Conservation (phyloP, 176 grass and related monocot species). For the Pontederia crassipes region DNA sequence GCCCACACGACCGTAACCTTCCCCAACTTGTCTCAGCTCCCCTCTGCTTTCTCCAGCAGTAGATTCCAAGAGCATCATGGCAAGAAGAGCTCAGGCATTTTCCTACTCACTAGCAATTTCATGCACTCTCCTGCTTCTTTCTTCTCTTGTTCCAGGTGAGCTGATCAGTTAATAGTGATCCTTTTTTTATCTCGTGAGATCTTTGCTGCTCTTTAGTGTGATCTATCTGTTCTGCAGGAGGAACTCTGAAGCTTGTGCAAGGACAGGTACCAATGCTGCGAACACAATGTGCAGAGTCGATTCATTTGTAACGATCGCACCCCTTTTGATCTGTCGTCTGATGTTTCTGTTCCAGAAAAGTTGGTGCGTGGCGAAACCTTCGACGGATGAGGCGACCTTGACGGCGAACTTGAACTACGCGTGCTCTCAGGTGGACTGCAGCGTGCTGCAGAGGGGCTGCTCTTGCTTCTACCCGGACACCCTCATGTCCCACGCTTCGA, state of each 20-base stretch:
- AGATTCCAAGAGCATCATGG: too few relatives aligned
- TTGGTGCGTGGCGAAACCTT: conserved; percentile 41
- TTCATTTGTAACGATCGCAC: background rate
- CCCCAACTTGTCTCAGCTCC: too few relatives aligned
- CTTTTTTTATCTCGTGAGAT: background rate
- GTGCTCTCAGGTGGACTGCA: conserved; percentile 21
- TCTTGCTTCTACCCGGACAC: conserved; percentile 27
- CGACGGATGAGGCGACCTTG: conserved; percentile 15
- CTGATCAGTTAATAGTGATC: background rate
- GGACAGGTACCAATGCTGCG: background rate
- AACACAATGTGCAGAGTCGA: background rate
- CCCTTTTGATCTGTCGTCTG: background rate
- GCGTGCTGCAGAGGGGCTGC: conserved; percentile 11
- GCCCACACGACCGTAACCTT: too few relatives aligned
- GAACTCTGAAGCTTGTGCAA: background rate
- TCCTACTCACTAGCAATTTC: too few relatives aligned
- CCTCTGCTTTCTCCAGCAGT: too few relatives aligned
- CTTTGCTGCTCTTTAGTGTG: too few relatives aligned
- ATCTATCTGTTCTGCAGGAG: background rate
- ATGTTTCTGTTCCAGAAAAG: conserved; percentile 23
- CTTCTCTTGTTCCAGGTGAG: too few relatives aligned
- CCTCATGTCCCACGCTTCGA: conserved; percentile 33
- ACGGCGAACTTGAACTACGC: conserved; percentile 14
- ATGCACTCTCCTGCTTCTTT: too few relatives aligned
- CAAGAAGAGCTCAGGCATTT: too few relatives aligned